Evolutionary conservation across 306 rosid genomes (phyloP).

Genomic region (Lathyrus sativus): DNA sequence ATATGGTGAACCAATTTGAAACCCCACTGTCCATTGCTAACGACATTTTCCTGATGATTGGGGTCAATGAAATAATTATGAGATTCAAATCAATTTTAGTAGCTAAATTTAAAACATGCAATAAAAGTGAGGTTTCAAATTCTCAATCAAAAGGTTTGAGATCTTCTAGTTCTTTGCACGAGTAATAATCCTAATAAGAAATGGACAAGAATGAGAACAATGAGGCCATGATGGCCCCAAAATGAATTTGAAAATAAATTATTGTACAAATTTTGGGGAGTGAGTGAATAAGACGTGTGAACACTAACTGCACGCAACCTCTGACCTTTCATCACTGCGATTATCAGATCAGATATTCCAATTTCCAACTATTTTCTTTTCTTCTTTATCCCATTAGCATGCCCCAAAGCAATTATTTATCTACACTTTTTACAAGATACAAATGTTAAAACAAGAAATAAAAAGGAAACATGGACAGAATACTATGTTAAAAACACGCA

Average conservation of each 20-base stretch:
- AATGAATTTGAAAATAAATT: slow-evolving; percentile 29
- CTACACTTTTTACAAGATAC: too few species aligned
- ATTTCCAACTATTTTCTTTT: not conserved
- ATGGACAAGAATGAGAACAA: slow-evolving; percentile 15
- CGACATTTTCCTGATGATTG: slow-evolving; percentile 26
- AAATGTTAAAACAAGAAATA: too few species aligned
- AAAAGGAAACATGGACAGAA: too few species aligned
- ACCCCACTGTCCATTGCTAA: too few species aligned
- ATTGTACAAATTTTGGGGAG: slow-evolving; percentile 34
- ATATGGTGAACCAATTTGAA: too few species aligned
- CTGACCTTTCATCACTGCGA: slow-evolving; percentile 14
- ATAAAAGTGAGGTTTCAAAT: slow-evolving; percentile 16
- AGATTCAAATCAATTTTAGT: slow-evolving; percentile 1
- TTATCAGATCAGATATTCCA: not conserved
- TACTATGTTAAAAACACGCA: too few species aligned
- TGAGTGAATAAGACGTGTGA: slow-evolving; percentile 39
- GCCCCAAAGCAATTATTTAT: too few species aligned
- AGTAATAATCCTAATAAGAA: not conserved
- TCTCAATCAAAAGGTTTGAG: slow-evolving; percentile 2
- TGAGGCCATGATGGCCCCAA: slow-evolving; percentile 36
- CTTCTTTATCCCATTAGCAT: too few species aligned
- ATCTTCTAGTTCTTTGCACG: too few species aligned
- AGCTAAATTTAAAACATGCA: not conserved
- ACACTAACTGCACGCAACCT: slow-evolving; percentile 18
- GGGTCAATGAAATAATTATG: slow-evolving; percentile 28